These are phyloP conservation scores for Chiua virens DNA, from an alignment of 768 basidiomycete genomes.

Conservation along the genomic window DNA sequence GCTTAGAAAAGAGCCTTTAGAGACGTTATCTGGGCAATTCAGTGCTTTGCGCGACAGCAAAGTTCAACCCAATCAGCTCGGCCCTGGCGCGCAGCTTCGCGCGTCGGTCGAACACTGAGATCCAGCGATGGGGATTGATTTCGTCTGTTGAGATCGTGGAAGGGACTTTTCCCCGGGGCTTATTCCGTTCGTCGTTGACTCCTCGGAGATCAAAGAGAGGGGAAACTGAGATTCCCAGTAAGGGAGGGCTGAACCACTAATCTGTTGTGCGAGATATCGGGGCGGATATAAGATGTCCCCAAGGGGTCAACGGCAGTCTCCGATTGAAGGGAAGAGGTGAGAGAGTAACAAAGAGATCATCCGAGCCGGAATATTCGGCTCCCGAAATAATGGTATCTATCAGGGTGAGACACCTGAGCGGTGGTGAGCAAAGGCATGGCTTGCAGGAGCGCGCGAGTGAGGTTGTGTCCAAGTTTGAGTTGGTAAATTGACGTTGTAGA, in stretches of 20 bases:
- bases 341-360: conserved; percentile 4
- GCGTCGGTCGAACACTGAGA: conserved; percentile 2
- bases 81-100: conserved; percentile 9
- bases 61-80: conserved; percentile 15
- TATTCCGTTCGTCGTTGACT: conserved; percentile 11
- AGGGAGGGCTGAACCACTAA: conserved; percentile 14
- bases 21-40: conserved; percentile 1
- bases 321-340: conserved; percentile 9
- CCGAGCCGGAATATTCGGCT: conserved; percentile 2
- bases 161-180: conserved; percentile 6
- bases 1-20: not conserved
- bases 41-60: conserved; percentile 5
- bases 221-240: conserved; percentile 10
- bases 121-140: conserved; percentile 5
- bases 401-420: not conserved
- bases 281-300: conserved; percentile 18
- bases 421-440: not conserved
- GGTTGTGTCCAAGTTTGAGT: conserved; percentile 6
- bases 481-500: conserved; percentile 6
- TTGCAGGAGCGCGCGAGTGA: not conserved
- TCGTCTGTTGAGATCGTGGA: conserved; percentile 13
- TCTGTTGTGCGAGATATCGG: conserved; percentile 21
- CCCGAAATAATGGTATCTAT: not conserved
- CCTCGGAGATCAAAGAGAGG: conserved; percentile 27
- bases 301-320: conserved; percentile 16